Evolutionary conservation across 495 filamentous ascomycete species (phyloP), one percentile per base, ranked within the genome.

Genomic region (Massariosphaeria phaeospora): DNA sequence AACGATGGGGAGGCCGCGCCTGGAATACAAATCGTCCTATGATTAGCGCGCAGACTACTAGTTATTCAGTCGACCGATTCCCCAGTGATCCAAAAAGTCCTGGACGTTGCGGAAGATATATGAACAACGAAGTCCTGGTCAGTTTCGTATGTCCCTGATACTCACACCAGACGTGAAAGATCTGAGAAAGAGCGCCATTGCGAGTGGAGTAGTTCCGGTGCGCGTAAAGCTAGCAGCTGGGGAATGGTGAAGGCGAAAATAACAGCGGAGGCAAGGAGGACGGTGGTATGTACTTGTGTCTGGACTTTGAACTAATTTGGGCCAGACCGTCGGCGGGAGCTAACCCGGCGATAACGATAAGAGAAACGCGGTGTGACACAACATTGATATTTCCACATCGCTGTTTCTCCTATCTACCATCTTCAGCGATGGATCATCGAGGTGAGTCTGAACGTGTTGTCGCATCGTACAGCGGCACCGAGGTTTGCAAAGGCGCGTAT

Each of bases 61-160:
- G 18, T 8, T 23, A 44, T 23, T 21, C 40, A 21, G 40, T 9
- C 4, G 7, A 44, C 13, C 26, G 21, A 15, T 3, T 34, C 15
- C 9, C 21, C 10, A 27, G 8, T 6, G 25, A 38, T 43, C 13
- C 17, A 3, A 17, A 17, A 30, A 8, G 33, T 25, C 23, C 6
- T 11, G 11, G 12, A 39, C 1, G n/a, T 30, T 41, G 25, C 4
- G 31, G 3, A 41, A 5, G 17, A 44, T 18, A 35, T 25, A 45
- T 1, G 9, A 25, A 33, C 12, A 26, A n/a, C 23, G 26, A 50
- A 15, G 27, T 29, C 7, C 2, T 15, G 23, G 47, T n/a, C 35
- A 42, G 13, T 51, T 58, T 52, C 55, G 48, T 58, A 58, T 58
- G 48, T 58, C 48, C 30, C 55, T 58, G 55, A 59, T 59, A 35